Base-by-base conservation (phyloP, 2,329 filamentous ascomycete species). In the Colletotrichum falcatum region DNA sequence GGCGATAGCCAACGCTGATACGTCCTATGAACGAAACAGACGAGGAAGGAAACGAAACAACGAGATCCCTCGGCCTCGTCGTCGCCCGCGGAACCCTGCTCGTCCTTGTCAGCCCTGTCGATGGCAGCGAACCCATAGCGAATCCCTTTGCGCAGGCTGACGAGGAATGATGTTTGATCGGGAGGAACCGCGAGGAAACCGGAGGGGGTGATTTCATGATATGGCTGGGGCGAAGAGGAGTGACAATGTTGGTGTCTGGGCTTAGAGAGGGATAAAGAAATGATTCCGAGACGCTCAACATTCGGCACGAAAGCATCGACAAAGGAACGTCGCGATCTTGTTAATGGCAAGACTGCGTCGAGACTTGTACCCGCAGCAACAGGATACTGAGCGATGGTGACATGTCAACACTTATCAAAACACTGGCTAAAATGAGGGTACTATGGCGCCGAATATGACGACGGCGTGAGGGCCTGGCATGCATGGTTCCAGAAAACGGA, bases 81-180 rank as follows among this genome's bases (percentile, higher is more conserved):
- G 96, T 97, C 62, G 95, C 94, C 49, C 90, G 96, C 74, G 96
- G 96, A 71, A 98, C 96, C 9, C 86, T 99, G 56, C 90, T 99
- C 65, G 95, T 98, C 48, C 88, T 97, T 72, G 94, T 99, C 79
- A 96, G 94, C 73, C 96, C 96, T 5, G 88, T 96, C 62, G 95
- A 98, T 78, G 96, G 96, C 66, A 98, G 94, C 83, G 95, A 98
- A 83, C 92, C 95, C 82, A 99, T 99, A 77, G 89, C 92, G 76
- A 99, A 99, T 80, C 96, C 96, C 0, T 99, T 98, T 78, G 85
- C 92, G 63, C 90, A 94, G 77, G 85, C 88, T 30, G 91, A 94
- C 58, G 91, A 94, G 74, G 89, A 86, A 59, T 85, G 80, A 85
- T 46, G 23, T 23, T 26, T n/a, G 14, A 1, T 20, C 54, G 12